Conservation (phyloP, 768 basidiomycete species). For the Suillus occidentalis region DNA sequence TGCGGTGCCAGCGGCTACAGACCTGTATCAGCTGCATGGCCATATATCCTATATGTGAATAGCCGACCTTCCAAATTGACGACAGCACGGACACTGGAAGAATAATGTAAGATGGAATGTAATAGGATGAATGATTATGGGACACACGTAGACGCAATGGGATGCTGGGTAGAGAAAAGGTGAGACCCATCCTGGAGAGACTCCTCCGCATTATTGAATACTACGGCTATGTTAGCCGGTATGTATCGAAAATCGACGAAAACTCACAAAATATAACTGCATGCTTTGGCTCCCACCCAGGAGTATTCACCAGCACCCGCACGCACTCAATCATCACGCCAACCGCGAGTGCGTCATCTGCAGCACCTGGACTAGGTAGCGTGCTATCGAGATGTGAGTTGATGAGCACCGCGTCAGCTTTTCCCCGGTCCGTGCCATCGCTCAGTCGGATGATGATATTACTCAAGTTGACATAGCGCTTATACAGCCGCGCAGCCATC, state of each 20-base stretch:
- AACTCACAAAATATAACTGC: slow-evolving; percentile 80
- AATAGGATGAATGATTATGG: slow-evolving; percentile 4
- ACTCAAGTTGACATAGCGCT: slow-evolving; percentile 82
- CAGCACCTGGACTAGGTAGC: slow-evolving; percentile 83
- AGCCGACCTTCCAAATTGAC: slow-evolving; percentile 84
- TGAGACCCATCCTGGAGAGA: slow-evolving; percentile 94
- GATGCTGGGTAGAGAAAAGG: slow-evolving; percentile 89
- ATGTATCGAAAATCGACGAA: neutral
- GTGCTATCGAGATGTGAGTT: slow-evolving; percentile 92
- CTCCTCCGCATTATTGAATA: slow-evolving; percentile 96
- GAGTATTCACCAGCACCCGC: slow-evolving; percentile 66
- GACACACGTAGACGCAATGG: slow-evolving; percentile 64
- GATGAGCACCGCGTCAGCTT: slow-evolving; percentile 81
- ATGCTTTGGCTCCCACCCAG: slow-evolving; percentile 70
- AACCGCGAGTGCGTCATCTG: slow-evolving; percentile 85
- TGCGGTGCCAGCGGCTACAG: slow-evolving; percentile 76
- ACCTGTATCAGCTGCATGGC: neutral
- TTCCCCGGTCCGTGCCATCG: slow-evolving; percentile 66
- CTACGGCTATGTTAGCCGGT: slow-evolving; percentile 36
- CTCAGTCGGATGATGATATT: slow-evolving; percentile 90
- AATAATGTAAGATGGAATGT: neutral
- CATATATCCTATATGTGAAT: neutral
- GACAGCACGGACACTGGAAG: slow-evolving; percentile 69
- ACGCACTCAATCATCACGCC: slow-evolving; percentile 92
- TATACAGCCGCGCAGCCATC: slow-evolving; percentile 81